Base-by-base conservation (phyloP, 139 green algal species). In the Chlamydomonas sphaeroides region DNA sequence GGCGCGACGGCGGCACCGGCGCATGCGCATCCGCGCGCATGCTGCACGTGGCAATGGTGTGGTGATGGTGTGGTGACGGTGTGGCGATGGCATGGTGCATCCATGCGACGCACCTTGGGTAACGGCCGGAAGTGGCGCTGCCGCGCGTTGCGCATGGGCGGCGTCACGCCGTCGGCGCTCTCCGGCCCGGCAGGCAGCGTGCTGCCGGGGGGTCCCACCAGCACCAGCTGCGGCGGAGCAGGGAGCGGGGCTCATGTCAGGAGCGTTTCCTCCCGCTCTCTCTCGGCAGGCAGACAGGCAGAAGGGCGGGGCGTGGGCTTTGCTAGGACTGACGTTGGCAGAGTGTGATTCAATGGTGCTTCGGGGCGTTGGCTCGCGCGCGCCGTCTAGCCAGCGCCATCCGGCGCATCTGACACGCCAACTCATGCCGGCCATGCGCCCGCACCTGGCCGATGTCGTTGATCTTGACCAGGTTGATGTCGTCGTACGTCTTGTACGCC, bases 401-500 rank as follows among this genome's bases (percentile, higher is more conserved):
- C 17, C 28, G 57, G 57, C 57, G 28, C 57, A n/a, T 65, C 57
- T 11, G 7, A 18, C 28, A n/a, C 57, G 28, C 57, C 21, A 23
- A 7, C 57, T 36, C 15, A 65, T 7, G 15, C 28, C 28, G n/a
- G 26, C 10, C 70, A 51, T 68, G 38, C n/a, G n/a, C 62, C 14
- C 79, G 15, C 45, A 96, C 93, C 90, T 98, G 94, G 1, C 94
- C 95, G 26, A 99, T 86, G 78, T 98, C 94, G 20, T 81, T 88
- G 20, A 86, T 93, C 76, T 99, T 99, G 26, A 98, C 93, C 45
- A 98, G 89, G 87, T 98, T 95, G n/a, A 91, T 86, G 51, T 98
- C 95, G 70, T 98, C 95, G 41, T 95, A 93, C 8, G 95, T 98
- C 84, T 98, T 99, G 90, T 95, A 99, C 32, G 89, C 92, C 84